Percentiles rank a stretch among this genome's conserved stretches.
Conservation (phyloP, 2,329 filamentous ascomycete genomes). For the Chaetomiaceae sp. region DNA sequence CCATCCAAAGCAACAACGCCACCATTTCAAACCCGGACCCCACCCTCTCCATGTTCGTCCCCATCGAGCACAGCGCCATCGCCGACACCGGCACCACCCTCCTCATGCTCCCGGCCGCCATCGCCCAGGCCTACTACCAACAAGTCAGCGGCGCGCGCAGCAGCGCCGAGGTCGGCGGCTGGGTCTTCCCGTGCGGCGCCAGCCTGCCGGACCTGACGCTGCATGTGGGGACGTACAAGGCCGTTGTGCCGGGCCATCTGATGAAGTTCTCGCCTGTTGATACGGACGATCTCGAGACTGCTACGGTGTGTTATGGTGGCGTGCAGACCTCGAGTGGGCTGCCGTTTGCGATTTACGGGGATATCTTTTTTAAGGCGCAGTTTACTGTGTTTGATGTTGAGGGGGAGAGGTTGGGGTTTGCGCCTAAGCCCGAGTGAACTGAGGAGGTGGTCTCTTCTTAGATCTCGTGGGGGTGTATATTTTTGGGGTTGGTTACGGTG, state of each 20-base stretch:
- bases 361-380: slow-evolving; percentile 65
- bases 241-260: slow-evolving; percentile 40
- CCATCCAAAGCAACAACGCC: slow-evolving; percentile 40
- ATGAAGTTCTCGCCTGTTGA: slow-evolving; percentile 44
- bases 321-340: slow-evolving; percentile 56
- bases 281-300: slow-evolving; percentile 47
- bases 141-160: slow-evolving; percentile 45
- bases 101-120: slow-evolving; percentile 47
- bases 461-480: too few species aligned
- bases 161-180: slow-evolving; percentile 45
- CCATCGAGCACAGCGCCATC: slow-evolving; percentile 46
- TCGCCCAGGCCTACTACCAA: slow-evolving; percentile 53
- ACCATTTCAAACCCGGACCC: too few species aligned
- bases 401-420: slow-evolving; percentile 44
- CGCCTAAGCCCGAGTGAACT: slow-evolving; percentile 35
- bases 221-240: slow-evolving; percentile 45
- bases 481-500: too few species aligned
- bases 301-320: slow-evolving; percentile 58
- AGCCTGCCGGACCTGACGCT: slow-evolving; percentile 33
- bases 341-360: slow-evolving; percentile 61
- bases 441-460: too few species aligned
- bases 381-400: slow-evolving; percentile 59
- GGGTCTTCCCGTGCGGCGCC: slow-evolving; percentile 27
- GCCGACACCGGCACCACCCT: slow-evolving; percentile 65
- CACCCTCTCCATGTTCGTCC: slow-evolving; percentile 24